Base-by-base conservation (phyloP, 2,329 filamentous ascomycete species). In the Coniochaeta pulveracea region DNA sequence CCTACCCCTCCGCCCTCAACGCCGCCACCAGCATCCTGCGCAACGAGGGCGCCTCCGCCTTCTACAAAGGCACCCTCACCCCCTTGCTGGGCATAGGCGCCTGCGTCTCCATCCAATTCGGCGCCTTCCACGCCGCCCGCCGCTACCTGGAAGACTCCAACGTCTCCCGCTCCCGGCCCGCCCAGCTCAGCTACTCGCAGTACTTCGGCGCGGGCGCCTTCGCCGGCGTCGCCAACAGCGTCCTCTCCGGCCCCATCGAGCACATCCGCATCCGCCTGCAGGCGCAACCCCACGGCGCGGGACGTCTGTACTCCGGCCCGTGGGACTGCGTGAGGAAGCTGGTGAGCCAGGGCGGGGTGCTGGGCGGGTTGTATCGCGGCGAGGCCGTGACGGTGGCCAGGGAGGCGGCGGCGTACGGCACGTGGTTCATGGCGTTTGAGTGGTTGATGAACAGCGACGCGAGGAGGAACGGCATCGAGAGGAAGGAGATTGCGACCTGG, bases 101-200 rank as follows among this genome's bases (percentile, higher is more conserved):
- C 46, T 98, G 91, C 56, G 88, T 91, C 28, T 95, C 86, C n/a
- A 81, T 98, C 48, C 91, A 98, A 66, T 98, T 98, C 57, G 91
- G 88, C 42, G 91, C 83, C 48, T 98, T 96, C 69, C 86, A 95
- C 66, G 80, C 82, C 51, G 88, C 89, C 7, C n/a, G 30, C 12
- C 30, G 30, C 19, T 33, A 22, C 19, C 19, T 33, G 16, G 30
- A 33, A 11, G 19, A 25, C 19, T 22, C 19, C 30, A 33, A 33
- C 21, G 21, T 9, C 25, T 63, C 63, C 29, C 65, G 79, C 40
- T 47, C 40, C 45, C 63, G 79, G 25, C 69, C 40, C 10, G 38
- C 55, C 31, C 63, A 67, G 16, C 73, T 96, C 19, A 73, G 72
- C 15, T 94, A 94, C 60, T 56, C 61, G 2, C 85, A 98, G 60